Base-by-base conservation (phyloP, 495 filamentous ascomycete genomes). In the Pseudotulostoma volvatum region DNA sequence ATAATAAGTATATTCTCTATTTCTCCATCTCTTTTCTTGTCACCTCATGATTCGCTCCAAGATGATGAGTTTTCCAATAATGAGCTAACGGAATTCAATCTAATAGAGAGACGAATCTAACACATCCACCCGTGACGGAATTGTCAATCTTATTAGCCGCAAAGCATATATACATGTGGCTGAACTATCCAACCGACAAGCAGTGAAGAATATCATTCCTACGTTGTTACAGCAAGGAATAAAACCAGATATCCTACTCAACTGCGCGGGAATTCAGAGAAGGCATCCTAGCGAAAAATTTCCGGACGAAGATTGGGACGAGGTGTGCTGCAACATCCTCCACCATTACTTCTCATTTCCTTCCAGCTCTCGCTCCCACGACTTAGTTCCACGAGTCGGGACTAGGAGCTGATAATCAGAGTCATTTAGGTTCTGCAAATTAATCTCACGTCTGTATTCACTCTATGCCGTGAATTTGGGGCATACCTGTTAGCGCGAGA, bases 201-300 rank as follows among this genome's bases (percentile, higher is more conserved):
- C 71, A 4, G 79, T 92, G 36, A 59, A 72, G 21, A 51, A 54
- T 14, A 62, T 93, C 11, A 54, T 79, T 11, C 76, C 81, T 9
- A 48, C 54, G 3, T 56, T 92, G 28, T 58, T 79, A 7, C 56
- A 63, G 19, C 73, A 77, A 47, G 73, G 23, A 57, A 72, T 59
- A 45, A 68, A 53, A 67, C 80, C 51, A 47, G 53, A 77, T 44
- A 85, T 93, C 50, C 68, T 93, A 2, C 60, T 93, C 38, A 93
- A 86, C 61, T 84, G 79, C 56, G 86, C 81, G 8, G 85, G 85
- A 13, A 86, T 93, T 55, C 81, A 93, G 51, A 66, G 76, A 19
- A 69, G 87, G 8, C 81, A 93, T 49, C 72, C 86, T 0, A 71
- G 76, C 34, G 73, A 85, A 35, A 40, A 67, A 42, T 95, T 94